These are phyloP conservation scores for Exophiala sideris DNA, from an alignment of 2,329 filamentous ascomycete species.

Conservation along the genomic window DNA sequence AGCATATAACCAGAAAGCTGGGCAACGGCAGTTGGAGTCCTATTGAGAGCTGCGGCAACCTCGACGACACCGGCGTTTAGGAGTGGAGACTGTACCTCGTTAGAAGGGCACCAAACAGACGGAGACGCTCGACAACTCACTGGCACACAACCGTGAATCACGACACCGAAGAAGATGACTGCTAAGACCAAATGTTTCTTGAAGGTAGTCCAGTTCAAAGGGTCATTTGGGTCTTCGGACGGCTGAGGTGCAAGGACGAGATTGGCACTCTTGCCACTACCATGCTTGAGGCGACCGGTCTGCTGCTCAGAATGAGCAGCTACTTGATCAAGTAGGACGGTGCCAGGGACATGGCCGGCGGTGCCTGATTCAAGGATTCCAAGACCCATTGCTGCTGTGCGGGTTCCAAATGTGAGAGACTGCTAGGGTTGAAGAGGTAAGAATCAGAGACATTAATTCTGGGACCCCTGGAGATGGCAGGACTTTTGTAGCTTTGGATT, in stretches of 20 bases:
- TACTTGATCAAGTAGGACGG: slow-evolving; percentile 29
- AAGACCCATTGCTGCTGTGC: slow-evolving; percentile 28
- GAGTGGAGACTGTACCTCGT: slow-evolving; percentile 34
- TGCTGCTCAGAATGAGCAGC: slow-evolving; percentile 12
- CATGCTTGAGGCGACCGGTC: slow-evolving; percentile 17
- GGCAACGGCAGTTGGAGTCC: slow-evolving; percentile 10
- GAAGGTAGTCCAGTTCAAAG: slow-evolving; percentile 35
- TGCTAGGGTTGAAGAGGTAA: no score
- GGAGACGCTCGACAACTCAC: background rate
- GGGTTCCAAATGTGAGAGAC: background rate
- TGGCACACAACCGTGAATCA: slow-evolving; percentile 29
- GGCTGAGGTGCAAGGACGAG: slow-evolving; percentile 36
- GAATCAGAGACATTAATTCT: background rate
- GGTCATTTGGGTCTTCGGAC: slow-evolving; percentile 38
- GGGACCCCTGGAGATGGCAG: background rate
- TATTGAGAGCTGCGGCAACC: slow-evolving; percentile 31
- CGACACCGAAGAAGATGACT: slow-evolving; percentile 36
- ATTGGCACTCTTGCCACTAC: slow-evolving; percentile 12
- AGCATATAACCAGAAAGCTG: slow-evolving; percentile 18
- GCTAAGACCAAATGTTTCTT: slow-evolving; percentile 37
- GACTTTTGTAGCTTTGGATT: no score
- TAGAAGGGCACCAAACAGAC: background rate
- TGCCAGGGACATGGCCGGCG: slow-evolving; percentile 32
- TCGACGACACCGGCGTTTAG: slow-evolving; percentile 38
- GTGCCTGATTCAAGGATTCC: slow-evolving; percentile 31